Conservation (phyloP, 2,329 filamentous ascomycete genomes). For the Stagonosporopsis vannaccii region DNA sequence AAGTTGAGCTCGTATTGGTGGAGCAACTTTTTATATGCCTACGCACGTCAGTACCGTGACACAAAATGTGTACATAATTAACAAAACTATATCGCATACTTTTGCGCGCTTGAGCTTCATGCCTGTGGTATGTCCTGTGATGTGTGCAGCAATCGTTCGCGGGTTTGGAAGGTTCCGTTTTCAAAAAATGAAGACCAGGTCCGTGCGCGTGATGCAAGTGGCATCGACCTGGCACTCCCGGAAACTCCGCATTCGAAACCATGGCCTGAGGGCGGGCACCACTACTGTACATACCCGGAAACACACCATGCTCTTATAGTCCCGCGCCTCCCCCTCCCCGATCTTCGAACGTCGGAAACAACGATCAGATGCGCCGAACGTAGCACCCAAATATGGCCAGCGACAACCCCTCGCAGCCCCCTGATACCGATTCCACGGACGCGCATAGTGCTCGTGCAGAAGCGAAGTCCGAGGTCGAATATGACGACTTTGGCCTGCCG, state of each 20-base stretch:
- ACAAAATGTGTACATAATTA: too few relatives aligned
- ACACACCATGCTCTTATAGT: conserved; percentile 11
- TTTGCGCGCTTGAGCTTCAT: conserved; percentile 47
- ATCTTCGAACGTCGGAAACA: not conserved
- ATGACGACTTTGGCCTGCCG: conserved; percentile 77
- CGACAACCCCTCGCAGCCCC: conserved; percentile 40
- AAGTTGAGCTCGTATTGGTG: conserved; percentile 87
- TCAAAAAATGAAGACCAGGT: conserved; percentile 8
- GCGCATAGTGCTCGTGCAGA: conserved; percentile 22
- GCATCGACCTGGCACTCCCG: not conserved
- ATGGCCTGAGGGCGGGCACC: conserved; percentile 5
- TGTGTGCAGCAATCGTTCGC: conserved; percentile 1
- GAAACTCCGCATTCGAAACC: conserved; percentile 10
- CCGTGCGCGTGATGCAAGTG: conserved; percentile 1
- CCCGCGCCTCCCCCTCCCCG: conserved; percentile 7
- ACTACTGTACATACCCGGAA: conserved; percentile 13
- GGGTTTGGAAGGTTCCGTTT: not conserved
- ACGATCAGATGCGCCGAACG: conserved; percentile 13
- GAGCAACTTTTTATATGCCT: conserved; percentile 91
- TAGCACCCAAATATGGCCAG: conserved; percentile 34
- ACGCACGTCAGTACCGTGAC: conserved; percentile 71
- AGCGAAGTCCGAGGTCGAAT: conserved; percentile 50
- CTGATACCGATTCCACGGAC: conserved; percentile 33
- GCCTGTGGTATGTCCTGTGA: conserved; percentile 14
- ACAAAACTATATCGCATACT: conserved; percentile 15